Conservation (phyloP, 495 filamentous ascomycete species). For the Glonium stellatum region DNA sequence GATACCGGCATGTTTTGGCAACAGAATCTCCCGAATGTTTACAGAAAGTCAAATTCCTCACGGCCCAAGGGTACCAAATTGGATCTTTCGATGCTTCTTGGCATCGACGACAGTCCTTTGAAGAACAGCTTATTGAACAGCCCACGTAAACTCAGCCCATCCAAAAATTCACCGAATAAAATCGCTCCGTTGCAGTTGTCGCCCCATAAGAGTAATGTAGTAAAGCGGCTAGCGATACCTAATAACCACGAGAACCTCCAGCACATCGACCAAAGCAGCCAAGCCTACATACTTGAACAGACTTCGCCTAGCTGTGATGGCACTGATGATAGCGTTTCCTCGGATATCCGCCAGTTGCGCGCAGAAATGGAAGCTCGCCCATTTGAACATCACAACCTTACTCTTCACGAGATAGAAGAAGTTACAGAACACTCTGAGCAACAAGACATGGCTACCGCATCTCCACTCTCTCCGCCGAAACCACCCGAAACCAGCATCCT, state of each 20-base stretch:
- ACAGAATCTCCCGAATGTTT: conserved; percentile 28
- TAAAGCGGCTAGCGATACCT: not conserved
- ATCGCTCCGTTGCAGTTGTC: not conserved
- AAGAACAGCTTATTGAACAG: conserved; percentile 10
- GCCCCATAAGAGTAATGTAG: not conserved
- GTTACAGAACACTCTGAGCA: conserved; percentile 17
- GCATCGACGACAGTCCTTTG: conserved; percentile 10
- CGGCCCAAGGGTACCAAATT: conserved; percentile 7
- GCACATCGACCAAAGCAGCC: not conserved
- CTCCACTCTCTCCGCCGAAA: conserved; percentile 13
- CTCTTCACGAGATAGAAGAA: conserved; percentile 19
- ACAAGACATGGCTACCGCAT: not conserved
- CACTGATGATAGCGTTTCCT: not conserved
- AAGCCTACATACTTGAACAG: not conserved
- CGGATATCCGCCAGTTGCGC: conserved; percentile 20
- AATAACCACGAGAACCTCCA: not conserved
- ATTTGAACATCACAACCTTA: conserved; percentile 14
- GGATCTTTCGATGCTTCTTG: conserved; percentile 16
- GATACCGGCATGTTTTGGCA: conserved; percentile 38
- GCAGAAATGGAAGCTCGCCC: conserved; percentile 18
- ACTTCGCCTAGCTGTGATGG: not conserved
- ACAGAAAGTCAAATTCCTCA: conserved; percentile 9
- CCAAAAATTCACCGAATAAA: not conserved
- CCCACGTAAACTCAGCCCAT: not conserved
- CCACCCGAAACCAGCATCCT: conserved; percentile 14